A percentile compares a stretch with the other conserved stretches of the same genome.
These are phyloP conservation scores for Eragrostis tef DNA, from an alignment of 202 grass and related monocot genomes.

Conservation along the genomic window DNA sequence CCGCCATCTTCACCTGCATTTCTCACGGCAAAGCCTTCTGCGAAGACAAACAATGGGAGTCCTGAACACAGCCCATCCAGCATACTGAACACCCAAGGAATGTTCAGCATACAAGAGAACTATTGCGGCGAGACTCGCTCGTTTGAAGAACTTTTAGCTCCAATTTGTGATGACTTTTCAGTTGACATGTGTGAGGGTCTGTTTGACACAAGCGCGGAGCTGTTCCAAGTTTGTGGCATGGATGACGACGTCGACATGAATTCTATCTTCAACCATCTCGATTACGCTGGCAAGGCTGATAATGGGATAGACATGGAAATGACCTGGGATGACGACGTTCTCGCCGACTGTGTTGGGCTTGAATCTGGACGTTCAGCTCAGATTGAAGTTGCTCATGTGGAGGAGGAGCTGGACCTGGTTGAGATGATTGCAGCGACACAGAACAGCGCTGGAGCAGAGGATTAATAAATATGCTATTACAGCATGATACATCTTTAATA, in stretches of 20 bases:
- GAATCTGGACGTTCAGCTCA: no score
- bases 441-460: neutral
- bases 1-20: neutral
- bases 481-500: neutral
- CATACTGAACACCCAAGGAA: slow-evolving; percentile 33
- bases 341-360: slow-evolving; percentile 33
- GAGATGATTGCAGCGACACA: slow-evolving; percentile 56
- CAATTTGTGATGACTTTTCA: slow-evolving; percentile 48
- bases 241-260: slow-evolving; percentile 51
- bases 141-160: slow-evolving; percentile 47
- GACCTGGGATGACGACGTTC: slow-evolving; percentile 33
- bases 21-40: neutral
- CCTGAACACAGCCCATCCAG: neutral
- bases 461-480: neutral
- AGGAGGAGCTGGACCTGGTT: slow-evolving; percentile 67
- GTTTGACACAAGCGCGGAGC: slow-evolving; percentile 50
- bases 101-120: neutral
- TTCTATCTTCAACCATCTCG: slow-evolving; percentile 61
- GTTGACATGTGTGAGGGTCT: slow-evolving; percentile 52
- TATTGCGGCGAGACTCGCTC: neutral
- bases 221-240: slow-evolving; percentile 41
- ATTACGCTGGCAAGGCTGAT: slow-evolving; percentile 43
- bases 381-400: no score
- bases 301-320: slow-evolving; percentile 57
- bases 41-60: slow-evolving; percentile 1